Evolutionary conservation across 805 yeast species (phyloP), one percentile per base, ranked within the genome.

Genomic region (Saturnispora hagleri): DNA sequence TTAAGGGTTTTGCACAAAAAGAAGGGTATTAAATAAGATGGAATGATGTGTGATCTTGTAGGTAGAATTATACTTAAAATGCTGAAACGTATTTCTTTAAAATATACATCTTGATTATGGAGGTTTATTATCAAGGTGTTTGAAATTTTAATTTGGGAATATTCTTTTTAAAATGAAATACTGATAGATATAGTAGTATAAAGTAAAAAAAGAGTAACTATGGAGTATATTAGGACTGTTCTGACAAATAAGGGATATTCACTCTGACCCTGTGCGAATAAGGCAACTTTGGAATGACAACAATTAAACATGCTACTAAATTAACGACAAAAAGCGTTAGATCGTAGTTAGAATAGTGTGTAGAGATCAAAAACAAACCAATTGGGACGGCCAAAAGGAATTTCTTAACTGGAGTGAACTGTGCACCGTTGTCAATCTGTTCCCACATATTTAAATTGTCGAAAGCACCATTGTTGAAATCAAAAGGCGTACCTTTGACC

Each of bases 371-470:
- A 61, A 91, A 91, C 62, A 93, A 74, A 7, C 81, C 82, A 57
- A 93, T 86, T 27, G 99, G 99, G n/a, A 93, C 97, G 47, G 87
- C 82, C 71, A 91, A 79, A 58, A 91, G 73, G 64, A 89, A 91
- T 69, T 91, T 91, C 73, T 93, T 90, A 38, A 96, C 83, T 12
- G 99, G 99, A 0, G 99, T 93, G 67, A 90, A 91, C 68, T 89
- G 95, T 64, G 89, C 97, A 53, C 98, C 99, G 62, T 90, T 68
- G 56, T 69, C 73, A 53, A 85, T 84, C 69, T 91, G 99, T 69
- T 91, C 99, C 99, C 99, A 91, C 97, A 91, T 89, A 22, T 97
- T 93, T 58, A 91, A 75, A 62, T 88, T 84, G 65, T 91, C 99
- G 69, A 86, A 93, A 0, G 97, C 98, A 43, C 99, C 99, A 41